These are phyloP conservation scores for Crithidia fasciculata DNA, from an alignment of 208 protist genomes.

Conservation along the genomic window DNA sequence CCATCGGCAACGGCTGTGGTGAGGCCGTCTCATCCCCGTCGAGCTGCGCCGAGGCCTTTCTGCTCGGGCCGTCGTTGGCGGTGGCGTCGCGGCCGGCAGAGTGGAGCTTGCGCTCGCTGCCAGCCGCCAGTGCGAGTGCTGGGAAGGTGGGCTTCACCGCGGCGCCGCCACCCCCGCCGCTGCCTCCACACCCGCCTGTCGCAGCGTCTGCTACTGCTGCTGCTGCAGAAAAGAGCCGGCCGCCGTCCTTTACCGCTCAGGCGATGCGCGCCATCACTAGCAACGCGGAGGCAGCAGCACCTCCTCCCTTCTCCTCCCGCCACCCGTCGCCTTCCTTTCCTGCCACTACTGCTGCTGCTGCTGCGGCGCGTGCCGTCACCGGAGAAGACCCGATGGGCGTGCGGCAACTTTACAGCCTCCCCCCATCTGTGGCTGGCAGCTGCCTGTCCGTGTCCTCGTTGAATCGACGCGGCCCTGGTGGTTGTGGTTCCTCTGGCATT, in stretches of 20 bases:
- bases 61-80: slow-evolving; percentile 6
- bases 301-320: background rate
- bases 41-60: slow-evolving; percentile 17
- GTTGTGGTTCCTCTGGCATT: no score
- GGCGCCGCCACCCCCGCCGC: background rate
- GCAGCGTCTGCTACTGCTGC: background rate
- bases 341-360: background rate
- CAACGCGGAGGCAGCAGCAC: background rate
- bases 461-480: background rate
- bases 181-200: background rate
- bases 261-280: slow-evolving; percentile 29
- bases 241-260: slow-evolving; percentile 8
- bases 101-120: slow-evolving; percentile 7
- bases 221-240: background rate
- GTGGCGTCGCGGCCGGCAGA: background rate
- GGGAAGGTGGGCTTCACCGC: no score
- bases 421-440: slow-evolving; percentile 23
- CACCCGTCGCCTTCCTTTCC: slow-evolving; percentile 1
- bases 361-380: background rate
- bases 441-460: slow-evolving; percentile 10
- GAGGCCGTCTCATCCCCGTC: slow-evolving; percentile 38
- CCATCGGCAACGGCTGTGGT: slow-evolving; percentile 41
- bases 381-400: slow-evolving; percentile 32
- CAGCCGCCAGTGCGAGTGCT: background rate
- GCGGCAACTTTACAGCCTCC: slow-evolving; percentile 35